These are phyloP conservation scores for Ogataea corticis DNA, from an alignment of 805 yeast genomes.

Conservation along the genomic window DNA sequence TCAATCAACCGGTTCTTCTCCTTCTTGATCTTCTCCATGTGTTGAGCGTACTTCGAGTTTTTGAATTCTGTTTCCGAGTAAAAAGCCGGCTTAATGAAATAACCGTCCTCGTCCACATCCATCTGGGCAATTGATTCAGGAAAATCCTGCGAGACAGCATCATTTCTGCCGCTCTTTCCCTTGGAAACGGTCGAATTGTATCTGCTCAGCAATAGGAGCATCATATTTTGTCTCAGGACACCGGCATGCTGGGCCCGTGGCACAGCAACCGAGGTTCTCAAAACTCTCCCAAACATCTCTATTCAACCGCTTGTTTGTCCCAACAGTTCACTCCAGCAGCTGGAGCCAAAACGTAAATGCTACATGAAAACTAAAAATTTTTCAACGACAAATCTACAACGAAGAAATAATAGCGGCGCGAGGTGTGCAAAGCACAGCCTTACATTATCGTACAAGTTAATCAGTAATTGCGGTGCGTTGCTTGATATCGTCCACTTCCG, in stretches of 20 bases:
- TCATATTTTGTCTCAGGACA: conserved; percentile 6
- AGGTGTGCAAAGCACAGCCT: conserved; percentile 8
- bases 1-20: conserved; percentile 28
- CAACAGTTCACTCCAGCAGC: too few relatives aligned
- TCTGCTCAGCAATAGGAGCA: conserved; percentile 3
- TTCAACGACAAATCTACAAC: not conserved
- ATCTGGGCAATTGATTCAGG: conserved; percentile 12
- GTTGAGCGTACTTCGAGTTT: conserved; percentile 23
- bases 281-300: conserved; percentile 12
- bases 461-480: conserved; percentile 7
- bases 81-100: conserved; percentile 19
- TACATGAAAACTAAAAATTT: not conserved
- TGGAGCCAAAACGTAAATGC: too few relatives aligned
- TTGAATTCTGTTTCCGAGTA: conserved; percentile 25
- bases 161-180: not conserved
- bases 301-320: too few relatives aligned
- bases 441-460: conserved; percentile 1
- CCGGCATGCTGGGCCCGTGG: conserved; percentile 5
- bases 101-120: conserved; percentile 28
- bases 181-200: conserved; percentile 4
- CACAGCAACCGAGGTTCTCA: conserved; percentile 7
- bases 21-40: conserved; percentile 17
- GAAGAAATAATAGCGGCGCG: not conserved
- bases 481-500: conserved; percentile 56
- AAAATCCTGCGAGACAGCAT: not conserved